Base-by-base conservation (phyloP, 495 filamentous ascomycete species). In the Hypoxylon fragiforme region DNA sequence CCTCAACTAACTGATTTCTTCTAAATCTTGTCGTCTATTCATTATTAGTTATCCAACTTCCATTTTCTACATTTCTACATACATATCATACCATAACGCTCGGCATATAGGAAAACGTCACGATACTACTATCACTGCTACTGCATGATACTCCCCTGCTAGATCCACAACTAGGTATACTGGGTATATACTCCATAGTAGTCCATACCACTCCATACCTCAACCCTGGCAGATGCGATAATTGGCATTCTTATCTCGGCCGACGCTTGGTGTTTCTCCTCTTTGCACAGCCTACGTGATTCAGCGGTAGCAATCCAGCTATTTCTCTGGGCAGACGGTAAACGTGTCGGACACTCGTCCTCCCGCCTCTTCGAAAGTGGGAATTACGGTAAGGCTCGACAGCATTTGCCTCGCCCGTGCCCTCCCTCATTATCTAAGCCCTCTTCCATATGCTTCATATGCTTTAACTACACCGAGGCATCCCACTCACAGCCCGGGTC, bases 221-320 rank as follows among this genome's bases (percentile, higher is more conserved):
- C 14, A n/a, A 5, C 41, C 38, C 36, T 45, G 19, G 35, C 24
- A 9, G 20, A 43, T 31, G 31, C 32, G 37, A 21, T 40, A 53
- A n/a, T 44, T 46, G 20, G 35, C 31, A 36, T 34, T 21, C 14
- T 43, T 19, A 40, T 24, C 35, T 49, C 35, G 50, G 16, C 45
- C 26, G 32, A 47, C 2, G 4, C 5, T 13, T 45, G 18, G 24
- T 13, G 12, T 7, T 38, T 15, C 38, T 41, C 48, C 37, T 50
- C 47, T 44, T n/a, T 50, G 44, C 57, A 60, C 57, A 41, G 57
- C 57, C 55, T 28, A 18, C 26, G n/a, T n/a, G 12, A 50, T 20
- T 44, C 35, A 60, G 42, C 28, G 30, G 24, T 15, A 24, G n/a
- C 20, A n/a, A n/a, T n/a, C n/a, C n/a, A n/a, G n/a, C n/a, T n/a